Percentiles rank a stretch among this genome's conserved stretches.
Evolutionary conservation across 2,329 filamentous ascomycete genomes (phyloP).

Genomic region (Didymella keratinophila): DNA sequence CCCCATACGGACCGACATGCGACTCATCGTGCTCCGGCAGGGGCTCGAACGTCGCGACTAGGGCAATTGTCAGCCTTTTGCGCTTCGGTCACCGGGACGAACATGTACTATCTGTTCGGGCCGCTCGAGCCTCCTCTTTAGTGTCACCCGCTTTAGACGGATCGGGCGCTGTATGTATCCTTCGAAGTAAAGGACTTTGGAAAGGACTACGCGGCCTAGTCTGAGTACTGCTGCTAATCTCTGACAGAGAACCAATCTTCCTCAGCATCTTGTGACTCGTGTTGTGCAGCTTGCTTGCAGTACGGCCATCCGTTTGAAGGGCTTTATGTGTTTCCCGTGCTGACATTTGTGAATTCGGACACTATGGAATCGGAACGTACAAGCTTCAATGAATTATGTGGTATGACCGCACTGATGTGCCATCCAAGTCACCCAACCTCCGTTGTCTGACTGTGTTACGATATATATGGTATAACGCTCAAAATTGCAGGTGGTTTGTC

Average conservation of each 20-base stretch:
- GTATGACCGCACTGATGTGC: not conserved
- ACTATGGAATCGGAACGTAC: not conserved
- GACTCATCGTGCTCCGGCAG: conserved; percentile 21
- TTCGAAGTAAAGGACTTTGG: not conserved
- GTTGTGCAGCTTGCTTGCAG: not conserved
- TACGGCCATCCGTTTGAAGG: not conserved
- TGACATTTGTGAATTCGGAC: not conserved
- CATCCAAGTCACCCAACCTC: too few species aligned
- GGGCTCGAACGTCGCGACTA: not conserved
- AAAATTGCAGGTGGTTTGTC: not conserved
- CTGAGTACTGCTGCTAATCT: not conserved
- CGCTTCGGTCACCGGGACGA: too few species aligned
- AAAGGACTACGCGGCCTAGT: not conserved
- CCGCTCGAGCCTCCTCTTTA: not conserved
- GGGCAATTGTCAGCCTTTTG: not conserved
- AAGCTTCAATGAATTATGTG: not conserved
- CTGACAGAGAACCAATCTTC: not conserved
- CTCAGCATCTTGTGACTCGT: not conserved
- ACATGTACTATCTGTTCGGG: not conserved
- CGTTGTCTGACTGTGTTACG: not conserved
- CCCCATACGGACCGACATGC: conserved; percentile 24
- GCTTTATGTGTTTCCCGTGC: not conserved
- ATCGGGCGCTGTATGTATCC: not conserved
- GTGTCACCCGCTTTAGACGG: not conserved
- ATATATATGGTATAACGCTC: not conserved